Evolutionary conservation across 129 eudicot genomes (phyloP).

Genomic region (Silybum marianum): DNA sequence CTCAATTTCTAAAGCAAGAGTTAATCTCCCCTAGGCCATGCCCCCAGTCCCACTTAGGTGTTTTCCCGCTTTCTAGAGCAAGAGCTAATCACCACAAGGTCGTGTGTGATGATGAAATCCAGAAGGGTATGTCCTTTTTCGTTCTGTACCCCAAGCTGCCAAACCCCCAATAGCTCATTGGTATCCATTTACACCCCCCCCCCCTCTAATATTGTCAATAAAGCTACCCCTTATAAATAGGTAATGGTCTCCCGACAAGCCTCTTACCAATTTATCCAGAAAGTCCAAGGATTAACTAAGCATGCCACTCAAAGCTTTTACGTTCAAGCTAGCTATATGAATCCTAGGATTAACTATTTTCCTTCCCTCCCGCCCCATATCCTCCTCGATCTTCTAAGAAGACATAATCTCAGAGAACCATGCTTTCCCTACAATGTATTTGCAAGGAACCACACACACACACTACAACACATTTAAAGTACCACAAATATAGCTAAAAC

Average conservation of each 20-base stretch:
- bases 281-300: background rate
- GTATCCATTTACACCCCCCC: background rate
- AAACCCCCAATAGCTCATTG: background rate
- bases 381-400: background rate
- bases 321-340: background rate
- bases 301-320: background rate
- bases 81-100: background rate
- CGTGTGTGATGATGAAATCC: background rate
- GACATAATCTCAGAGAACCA: background rate
- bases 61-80: background rate
- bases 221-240: background rate
- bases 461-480: background rate
- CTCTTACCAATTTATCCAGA: background rate
- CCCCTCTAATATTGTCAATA: background rate
- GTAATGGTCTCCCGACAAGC: background rate
- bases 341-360: background rate
- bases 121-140: background rate
- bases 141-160: background rate
- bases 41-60: background rate
- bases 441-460: background rate
- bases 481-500: background rate
- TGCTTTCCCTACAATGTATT: background rate
- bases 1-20: background rate
- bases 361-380: background rate
- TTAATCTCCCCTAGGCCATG: background rate